These are phyloP conservation scores for Saccharum hybrid DNA, from an alignment of 202 grass and related monocot species.

Conservation along the genomic window DNA sequence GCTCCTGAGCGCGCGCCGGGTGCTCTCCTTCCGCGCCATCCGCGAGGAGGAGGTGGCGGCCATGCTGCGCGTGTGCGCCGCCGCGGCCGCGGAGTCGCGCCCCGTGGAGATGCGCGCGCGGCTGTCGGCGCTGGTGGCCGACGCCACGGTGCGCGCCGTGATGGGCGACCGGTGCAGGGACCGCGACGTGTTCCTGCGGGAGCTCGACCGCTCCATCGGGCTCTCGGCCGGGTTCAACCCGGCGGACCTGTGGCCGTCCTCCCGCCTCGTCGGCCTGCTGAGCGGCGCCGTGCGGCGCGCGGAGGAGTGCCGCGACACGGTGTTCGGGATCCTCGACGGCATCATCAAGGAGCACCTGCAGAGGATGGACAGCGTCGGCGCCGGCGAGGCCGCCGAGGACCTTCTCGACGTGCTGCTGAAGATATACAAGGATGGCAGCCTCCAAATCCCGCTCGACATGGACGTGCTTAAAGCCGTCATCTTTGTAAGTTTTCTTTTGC, in stretches of 20 bases:
- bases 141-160: slow-evolving; percentile 52
- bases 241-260: slow-evolving; percentile 69
- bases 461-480: slow-evolving; percentile 54
- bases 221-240: slow-evolving; percentile 56
- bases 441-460: slow-evolving; percentile 52
- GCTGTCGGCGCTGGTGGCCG: slow-evolving; percentile 41
- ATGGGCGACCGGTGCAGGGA: slow-evolving; percentile 63
- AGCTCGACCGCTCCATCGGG: background rate
- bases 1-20: slow-evolving; percentile 58
- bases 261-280: slow-evolving; percentile 34
- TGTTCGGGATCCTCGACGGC: slow-evolving; percentile 50
- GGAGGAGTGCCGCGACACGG: slow-evolving; percentile 40
- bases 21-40: slow-evolving; percentile 61
- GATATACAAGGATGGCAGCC: slow-evolving; percentile 47
- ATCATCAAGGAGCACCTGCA: slow-evolving; percentile 55
- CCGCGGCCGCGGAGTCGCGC: background rate
- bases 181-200: slow-evolving; percentile 54
- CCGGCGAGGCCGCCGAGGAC: slow-evolving; percentile 30
- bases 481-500: slow-evolving; percentile 40
- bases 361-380: background rate
- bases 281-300: slow-evolving; percentile 46
- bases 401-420: slow-evolving; percentile 63
- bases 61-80: slow-evolving; percentile 48
- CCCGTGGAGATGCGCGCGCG: slow-evolving; percentile 43
- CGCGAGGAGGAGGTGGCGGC: slow-evolving; percentile 62